Evolutionary conservation across 176 grass and related monocot species (phyloP).

Genomic region (Chrysopogon serrulatus): DNA sequence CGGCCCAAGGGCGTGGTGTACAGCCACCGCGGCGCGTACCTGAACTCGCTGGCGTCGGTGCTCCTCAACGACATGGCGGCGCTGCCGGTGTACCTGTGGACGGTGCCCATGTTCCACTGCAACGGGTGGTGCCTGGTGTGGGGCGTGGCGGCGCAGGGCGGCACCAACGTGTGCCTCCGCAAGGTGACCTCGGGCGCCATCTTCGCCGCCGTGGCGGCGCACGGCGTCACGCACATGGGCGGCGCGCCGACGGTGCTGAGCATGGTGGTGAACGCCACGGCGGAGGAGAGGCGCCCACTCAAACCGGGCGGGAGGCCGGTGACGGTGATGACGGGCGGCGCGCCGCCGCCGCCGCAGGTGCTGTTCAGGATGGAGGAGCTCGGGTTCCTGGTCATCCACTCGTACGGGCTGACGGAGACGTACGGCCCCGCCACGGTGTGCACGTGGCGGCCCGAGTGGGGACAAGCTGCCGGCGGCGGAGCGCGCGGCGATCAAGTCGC

Average conservation of each 20-base stretch:
- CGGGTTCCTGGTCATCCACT: slow-evolving; percentile 61
- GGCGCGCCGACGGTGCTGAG: slow-evolving; percentile 64
- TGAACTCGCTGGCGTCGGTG: slow-evolving; percentile 49
- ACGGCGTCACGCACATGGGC: slow-evolving; percentile 69
- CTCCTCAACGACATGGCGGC: slow-evolving; percentile 44
- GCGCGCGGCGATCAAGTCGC: slow-evolving; percentile 65
- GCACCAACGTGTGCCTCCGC: slow-evolving; percentile 58
- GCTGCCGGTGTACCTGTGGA: slow-evolving; percentile 71
- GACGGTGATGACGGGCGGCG: slow-evolving; percentile 53
- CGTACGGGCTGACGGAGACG: slow-evolving; percentile 88
- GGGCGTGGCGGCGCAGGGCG: slow-evolving; percentile 77
- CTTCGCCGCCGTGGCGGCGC: slow-evolving; percentile 35
- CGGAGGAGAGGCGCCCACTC: slow-evolving; percentile 17
- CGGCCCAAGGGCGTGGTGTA: slow-evolving; percentile 83
- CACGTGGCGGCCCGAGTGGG: slow-evolving; percentile 84
- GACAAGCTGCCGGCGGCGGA: slow-evolving; percentile 51
- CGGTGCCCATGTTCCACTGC: slow-evolving; percentile 92
- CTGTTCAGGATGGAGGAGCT: slow-evolving; percentile 67
- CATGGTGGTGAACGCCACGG: slow-evolving; percentile 66
- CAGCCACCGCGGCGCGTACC: slow-evolving; percentile 67
- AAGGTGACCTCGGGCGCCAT: slow-evolving; percentile 45
- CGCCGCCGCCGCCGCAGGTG: slow-evolving; percentile 58
- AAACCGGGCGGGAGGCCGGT: slow-evolving; percentile 14
- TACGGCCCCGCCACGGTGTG: slow-evolving; percentile 66
- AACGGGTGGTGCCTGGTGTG: slow-evolving; percentile 80